These are phyloP conservation scores for Neurospora sp. DNA, from an alignment of 495 filamentous ascomycete species.

Conservation along the genomic window DNA sequence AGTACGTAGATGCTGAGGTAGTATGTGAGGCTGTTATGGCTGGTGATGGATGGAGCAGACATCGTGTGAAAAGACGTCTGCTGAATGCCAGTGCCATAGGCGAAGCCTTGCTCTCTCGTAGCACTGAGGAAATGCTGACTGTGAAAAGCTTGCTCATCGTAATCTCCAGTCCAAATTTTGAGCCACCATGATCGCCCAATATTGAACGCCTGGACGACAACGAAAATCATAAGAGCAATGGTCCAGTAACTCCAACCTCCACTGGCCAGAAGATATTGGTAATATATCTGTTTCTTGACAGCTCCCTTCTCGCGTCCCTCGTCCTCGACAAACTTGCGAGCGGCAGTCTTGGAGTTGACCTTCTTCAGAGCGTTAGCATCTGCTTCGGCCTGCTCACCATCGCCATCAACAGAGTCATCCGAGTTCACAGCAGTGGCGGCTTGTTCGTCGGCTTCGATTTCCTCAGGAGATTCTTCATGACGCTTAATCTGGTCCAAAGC, in stretches of 20 bases:
- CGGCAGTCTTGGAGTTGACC: conserved; percentile 25
- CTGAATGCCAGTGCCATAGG: conserved; percentile 27
- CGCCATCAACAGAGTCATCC: conserved; percentile 17
- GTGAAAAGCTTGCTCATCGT: conserved; percentile 19
- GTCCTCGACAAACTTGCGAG: conserved; percentile 63
- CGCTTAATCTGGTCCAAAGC: conserved; percentile 48
- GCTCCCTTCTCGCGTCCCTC: conserved; percentile 58
- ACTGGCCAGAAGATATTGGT: conserved; percentile 51
- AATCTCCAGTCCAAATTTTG: conserved; percentile 51
- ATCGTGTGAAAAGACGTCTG: conserved; percentile 25
- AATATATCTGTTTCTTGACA: conserved; percentile 53
- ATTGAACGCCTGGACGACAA: conserved; percentile 37
- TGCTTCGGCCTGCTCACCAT: conserved; percentile 15
- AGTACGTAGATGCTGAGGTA: conserved; percentile 61
- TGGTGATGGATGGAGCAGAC: conserved; percentile 10
- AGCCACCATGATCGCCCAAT: conserved; percentile 58
- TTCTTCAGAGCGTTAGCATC: conserved; percentile 32
- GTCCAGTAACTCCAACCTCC: conserved; percentile 57
- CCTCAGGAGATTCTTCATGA: conserved; percentile 37
- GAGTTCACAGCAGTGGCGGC: conserved; percentile 37
- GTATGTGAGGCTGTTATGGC: conserved; percentile 34
- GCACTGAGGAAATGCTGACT: conserved; percentile 7
- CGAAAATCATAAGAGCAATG: conserved; percentile 41
- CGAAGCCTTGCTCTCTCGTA: conserved; percentile 17
- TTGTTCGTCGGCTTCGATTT: conserved; percentile 35